Evolutionary conservation across 805 yeast species (phyloP).

Genomic region (Saturnispora saitoi): DNA sequence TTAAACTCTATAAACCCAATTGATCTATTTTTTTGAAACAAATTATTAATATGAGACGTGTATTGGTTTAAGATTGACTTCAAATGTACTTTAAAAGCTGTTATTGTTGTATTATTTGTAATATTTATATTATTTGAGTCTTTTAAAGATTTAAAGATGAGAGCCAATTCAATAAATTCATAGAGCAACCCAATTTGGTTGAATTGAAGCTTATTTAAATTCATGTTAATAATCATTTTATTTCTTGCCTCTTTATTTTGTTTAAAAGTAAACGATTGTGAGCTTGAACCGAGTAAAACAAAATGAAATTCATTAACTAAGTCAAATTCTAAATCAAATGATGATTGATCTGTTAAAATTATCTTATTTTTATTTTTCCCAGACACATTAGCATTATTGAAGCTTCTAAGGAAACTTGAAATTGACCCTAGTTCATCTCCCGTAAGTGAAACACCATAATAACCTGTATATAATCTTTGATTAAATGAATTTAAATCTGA

Average conservation of each 20-base stretch:
- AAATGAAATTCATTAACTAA: constrained; percentile 3
- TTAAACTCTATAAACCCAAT: constrained; percentile 7
- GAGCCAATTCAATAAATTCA: constrained; percentile 10
- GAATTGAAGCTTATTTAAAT: neutral
- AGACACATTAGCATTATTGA: neutral
- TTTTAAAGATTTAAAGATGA: constrained; percentile 7
- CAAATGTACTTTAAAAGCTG: neutral
- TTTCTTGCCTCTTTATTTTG: neutral
- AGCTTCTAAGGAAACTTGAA: neutral
- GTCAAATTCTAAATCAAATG: constrained; percentile 3
- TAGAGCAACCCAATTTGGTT: constrained; percentile 8
- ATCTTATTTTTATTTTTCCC: neutral
- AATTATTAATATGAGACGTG: neutral
- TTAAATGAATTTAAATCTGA: neutral
- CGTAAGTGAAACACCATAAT: neutral
- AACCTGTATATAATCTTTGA: neutral
- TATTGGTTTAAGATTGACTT: neutral
- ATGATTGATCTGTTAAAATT: neutral
- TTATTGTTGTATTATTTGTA: neutral
- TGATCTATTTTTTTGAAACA: neutral
- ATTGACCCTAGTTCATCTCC: neutral
- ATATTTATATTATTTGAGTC: neutral
- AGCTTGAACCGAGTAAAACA: constrained; percentile 9
- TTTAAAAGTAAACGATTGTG: constrained; percentile 5
- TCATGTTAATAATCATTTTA: constrained; percentile 1